Conservation (phyloP, 148 eudicot genomes). For the Chenopodium berlandieri region DNA sequence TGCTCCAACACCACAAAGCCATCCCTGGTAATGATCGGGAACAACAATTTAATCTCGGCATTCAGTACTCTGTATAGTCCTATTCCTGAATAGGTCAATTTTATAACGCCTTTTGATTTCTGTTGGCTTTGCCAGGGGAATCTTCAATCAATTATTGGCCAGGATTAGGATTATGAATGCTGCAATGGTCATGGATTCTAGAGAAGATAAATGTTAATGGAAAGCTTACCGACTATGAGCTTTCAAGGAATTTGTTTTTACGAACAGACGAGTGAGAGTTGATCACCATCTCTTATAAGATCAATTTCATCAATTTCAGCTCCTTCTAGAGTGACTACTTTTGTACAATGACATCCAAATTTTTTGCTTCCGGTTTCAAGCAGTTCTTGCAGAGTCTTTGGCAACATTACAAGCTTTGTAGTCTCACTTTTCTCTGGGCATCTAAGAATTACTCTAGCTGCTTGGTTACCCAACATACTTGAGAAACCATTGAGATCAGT, state of each 20-base stretch:
- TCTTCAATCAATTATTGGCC: neutral
- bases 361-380: conserved; percentile 50
- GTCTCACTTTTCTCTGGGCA: conserved; percentile 43
- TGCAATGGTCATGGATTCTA: neutral
- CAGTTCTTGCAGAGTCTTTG: conserved; percentile 57
- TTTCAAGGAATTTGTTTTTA: conserved; percentile 19
- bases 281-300: conserved; percentile 77
- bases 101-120: neutral
- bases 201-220: neutral
- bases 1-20: neutral
- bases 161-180: neutral
- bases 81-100: neutral
- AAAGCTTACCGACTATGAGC: conserved; percentile 20
- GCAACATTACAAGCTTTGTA: conserved; percentile 45
- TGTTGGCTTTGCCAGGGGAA: neutral
- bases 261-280: conserved; percentile 46
- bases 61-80: neutral
- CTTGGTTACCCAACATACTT: conserved; percentile 22
- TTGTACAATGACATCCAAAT: conserved; percentile 43
- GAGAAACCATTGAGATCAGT: conserved; percentile 16
- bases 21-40: neutral
- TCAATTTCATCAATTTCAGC: conserved; percentile 63
- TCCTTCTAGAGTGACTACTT: conserved; percentile 49
- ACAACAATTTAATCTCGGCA: neutral
- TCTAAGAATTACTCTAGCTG: conserved; percentile 45